Evolutionary conservation across 768 basidiomycete species (phyloP).

Genomic region (Chalciporus chontae): DNA sequence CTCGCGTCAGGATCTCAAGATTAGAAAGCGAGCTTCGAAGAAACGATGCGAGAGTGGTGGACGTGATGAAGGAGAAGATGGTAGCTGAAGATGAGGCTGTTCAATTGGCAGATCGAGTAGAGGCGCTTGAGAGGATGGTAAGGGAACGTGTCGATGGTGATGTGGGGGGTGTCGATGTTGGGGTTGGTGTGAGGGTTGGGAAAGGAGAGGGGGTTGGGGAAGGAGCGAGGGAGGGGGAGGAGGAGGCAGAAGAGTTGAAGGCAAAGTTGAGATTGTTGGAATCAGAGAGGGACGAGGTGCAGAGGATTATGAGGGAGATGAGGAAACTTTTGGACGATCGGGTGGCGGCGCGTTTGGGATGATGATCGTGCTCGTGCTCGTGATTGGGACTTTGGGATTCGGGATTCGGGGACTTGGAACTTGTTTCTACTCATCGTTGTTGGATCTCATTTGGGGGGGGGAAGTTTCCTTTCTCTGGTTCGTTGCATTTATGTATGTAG

Average conservation of each 20-base stretch:
- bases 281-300: conserved; percentile 20
- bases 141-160: neutral
- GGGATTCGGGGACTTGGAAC: too few relatives aligned
- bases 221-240: too few relatives aligned
- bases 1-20: conserved; percentile 6
- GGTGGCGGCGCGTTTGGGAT: too few relatives aligned
- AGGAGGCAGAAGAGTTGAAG: conserved; percentile 1
- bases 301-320: conserved; percentile 13
- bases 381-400: too few relatives aligned
- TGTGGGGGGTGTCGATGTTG: too few relatives aligned
- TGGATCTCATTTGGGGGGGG: too few relatives aligned
- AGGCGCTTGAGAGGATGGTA: conserved; percentile 19
- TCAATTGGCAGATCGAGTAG: conserved; percentile 24
- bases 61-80: conserved; percentile 15
- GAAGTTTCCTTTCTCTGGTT: too few relatives aligned
- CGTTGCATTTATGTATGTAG: too few relatives aligned
- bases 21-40: conserved; percentile 7
- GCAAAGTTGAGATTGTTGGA: conserved; percentile 14
- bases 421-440: too few relatives aligned
- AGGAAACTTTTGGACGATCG: conserved; percentile 12
- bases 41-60: conserved; percentile 11
- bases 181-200: too few relatives aligned
- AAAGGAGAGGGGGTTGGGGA: too few relatives aligned
- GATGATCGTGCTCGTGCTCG: too few relatives aligned
- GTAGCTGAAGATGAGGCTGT: conserved; percentile 13